A percentile compares a stretch with the other conserved stretches of the same genome.
phyloP scores from a whole-genome alignment of 371 early-diverging fungal genomes.

The Mycotypha africana region DNA sequence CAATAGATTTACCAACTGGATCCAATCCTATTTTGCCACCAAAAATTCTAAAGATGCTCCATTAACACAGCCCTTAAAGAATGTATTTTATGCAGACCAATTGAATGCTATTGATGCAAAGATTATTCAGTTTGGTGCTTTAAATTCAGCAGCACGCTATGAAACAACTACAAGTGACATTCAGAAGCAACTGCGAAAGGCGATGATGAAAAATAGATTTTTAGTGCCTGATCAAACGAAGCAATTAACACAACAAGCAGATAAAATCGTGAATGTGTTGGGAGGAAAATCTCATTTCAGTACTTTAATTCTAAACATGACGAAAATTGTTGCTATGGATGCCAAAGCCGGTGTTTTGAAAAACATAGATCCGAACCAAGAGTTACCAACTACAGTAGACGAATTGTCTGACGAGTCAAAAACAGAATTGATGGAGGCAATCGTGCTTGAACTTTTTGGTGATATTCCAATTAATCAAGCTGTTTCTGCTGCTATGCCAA shows the following conservation, averaged over 20 bases:
- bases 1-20: constrained; percentile 1
- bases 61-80: constrained; percentile 23
- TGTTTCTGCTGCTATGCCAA: constrained; percentile 35
- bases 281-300: constrained; percentile 32
- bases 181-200: constrained; percentile 20
- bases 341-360: constrained; percentile 21
- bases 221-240: constrained; percentile 26
- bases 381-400: constrained; percentile 8
- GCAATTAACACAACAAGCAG: constrained; percentile 16
- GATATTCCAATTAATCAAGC: constrained; percentile 46
- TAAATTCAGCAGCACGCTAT: constrained; percentile 35
- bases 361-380: constrained; percentile 6
- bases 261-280: constrained; percentile 17
- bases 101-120: constrained; percentile 15
- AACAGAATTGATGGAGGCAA: constrained; percentile 30
- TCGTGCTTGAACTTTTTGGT: constrained; percentile 36
- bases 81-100: constrained; percentile 13
- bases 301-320: constrained; percentile 27
- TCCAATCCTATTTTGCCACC: constrained; percentile 7
- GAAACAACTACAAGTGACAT: constrained; percentile 14
- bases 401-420: constrained; percentile 9
- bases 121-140: constrained; percentile 37
- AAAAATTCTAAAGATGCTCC: neutral
- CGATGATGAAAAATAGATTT: constrained; percentile 27
- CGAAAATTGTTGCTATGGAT: constrained; percentile 24